Conservation (phyloP, 2,329 filamentous ascomycete genomes). For the Bipolaris bicolor region DNA sequence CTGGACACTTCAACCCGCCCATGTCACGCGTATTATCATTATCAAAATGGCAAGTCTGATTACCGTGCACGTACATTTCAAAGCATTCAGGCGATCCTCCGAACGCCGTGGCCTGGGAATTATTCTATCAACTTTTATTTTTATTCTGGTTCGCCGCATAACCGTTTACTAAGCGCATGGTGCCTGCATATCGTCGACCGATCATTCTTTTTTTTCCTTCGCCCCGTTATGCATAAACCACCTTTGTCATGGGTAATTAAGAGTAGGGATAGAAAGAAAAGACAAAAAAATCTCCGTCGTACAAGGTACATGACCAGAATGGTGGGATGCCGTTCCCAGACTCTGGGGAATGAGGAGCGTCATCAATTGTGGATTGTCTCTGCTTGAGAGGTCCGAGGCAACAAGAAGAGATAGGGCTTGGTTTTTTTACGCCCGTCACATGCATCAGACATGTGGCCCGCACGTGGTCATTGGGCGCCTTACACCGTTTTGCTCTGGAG, state of each 20-base stretch:
- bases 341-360: background rate
- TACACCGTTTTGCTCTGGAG: background rate
- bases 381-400: background rate
- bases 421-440: background rate
- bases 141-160: background rate
- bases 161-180: background rate
- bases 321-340: background rate
- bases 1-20: background rate
- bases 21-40: background rate
- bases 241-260: background rate
- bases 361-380: background rate
- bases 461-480: background rate
- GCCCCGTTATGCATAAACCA: background rate
- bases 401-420: background rate
- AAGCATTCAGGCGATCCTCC: background rate
- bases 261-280: background rate
- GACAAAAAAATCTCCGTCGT: background rate
- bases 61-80: background rate
- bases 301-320: background rate
- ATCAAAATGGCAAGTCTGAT: background rate
- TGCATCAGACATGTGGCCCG: background rate
- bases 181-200: constrained; percentile 3
- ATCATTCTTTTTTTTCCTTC: background rate
- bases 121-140: background rate
- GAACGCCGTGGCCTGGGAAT: background rate